Evolutionary conservation across 352 stramenopile species (phyloP).

Genomic region (Albugo laibachii): DNA sequence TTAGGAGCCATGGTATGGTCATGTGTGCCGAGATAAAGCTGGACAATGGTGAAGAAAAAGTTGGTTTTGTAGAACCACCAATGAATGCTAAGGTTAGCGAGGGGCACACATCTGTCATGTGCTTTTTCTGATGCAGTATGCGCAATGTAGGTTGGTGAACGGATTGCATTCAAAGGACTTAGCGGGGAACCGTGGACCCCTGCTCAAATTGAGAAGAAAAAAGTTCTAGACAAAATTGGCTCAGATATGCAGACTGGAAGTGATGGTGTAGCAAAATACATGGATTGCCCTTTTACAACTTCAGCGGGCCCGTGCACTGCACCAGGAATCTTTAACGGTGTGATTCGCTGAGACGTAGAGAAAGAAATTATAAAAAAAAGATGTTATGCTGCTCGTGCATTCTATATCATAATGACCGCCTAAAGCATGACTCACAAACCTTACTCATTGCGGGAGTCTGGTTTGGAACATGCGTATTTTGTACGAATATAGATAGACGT

Average conservation of each 20-base stretch:
- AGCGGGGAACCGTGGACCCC: slow-evolving; percentile 51
- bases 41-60: slow-evolving; percentile 54
- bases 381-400: neutral
- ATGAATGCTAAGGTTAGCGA: slow-evolving; percentile 22
- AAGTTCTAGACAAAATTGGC: slow-evolving; percentile 55
- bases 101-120: neutral
- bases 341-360: slow-evolving; percentile 15
- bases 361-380: neutral
- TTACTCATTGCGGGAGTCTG: too few relatives aligned
- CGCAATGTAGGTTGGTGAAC: slow-evolving; percentile 31
- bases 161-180: slow-evolving; percentile 47
- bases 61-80: slow-evolving; percentile 72
- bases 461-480: too few relatives aligned
- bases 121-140: neutral
- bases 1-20: slow-evolving; percentile 84
- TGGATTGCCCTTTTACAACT: slow-evolving; percentile 55
- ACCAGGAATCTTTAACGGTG: slow-evolving; percentile 29
- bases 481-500: too few relatives aligned
- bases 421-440: too few relatives aligned
- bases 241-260: slow-evolving; percentile 71
- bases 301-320: slow-evolving; percentile 55
- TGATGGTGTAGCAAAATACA: slow-evolving; percentile 61
- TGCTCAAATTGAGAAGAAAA: slow-evolving; percentile 80
- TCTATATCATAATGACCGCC: neutral
- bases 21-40: slow-evolving; percentile 59